Percentiles rank a stretch among this genome's conserved stretches.
These are phyloP conservation scores for Xylaria castorea DNA, from an alignment of 495 filamentous ascomycete genomes.

Conservation along the genomic window DNA sequence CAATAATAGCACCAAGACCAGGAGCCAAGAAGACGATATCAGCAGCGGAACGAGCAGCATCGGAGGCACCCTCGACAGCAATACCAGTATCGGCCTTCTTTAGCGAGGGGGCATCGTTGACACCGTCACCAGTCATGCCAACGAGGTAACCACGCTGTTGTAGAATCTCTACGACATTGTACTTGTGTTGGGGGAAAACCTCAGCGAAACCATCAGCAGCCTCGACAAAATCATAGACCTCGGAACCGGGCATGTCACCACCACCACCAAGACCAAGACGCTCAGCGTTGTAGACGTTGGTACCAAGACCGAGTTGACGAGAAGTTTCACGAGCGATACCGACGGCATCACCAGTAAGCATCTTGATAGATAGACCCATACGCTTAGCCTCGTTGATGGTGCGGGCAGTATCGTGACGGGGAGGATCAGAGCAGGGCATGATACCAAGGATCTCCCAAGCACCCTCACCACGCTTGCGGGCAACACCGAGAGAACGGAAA, in stretches of 20 bases:
- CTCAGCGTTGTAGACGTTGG: slow-evolving; percentile 93
- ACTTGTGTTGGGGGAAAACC: slow-evolving; percentile 98
- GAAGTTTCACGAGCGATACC: slow-evolving; percentile 92
- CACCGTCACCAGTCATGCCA: slow-evolving; percentile 98
- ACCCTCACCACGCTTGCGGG: slow-evolving; percentile 77
- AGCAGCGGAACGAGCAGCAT: slow-evolving; percentile 89
- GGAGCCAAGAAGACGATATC: slow-evolving; percentile 94
- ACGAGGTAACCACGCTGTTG: slow-evolving; percentile 96
- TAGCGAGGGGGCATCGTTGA: slow-evolving; percentile 94
- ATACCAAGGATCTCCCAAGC: slow-evolving; percentile 92
- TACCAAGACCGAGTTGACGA: slow-evolving; percentile 87
- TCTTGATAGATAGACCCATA: slow-evolving; percentile 90
- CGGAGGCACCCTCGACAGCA: slow-evolving; percentile 91
- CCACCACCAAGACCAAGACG: slow-evolving; percentile 81
- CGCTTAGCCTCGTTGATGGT: slow-evolving; percentile 89
- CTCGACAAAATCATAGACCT: slow-evolving; percentile 94
- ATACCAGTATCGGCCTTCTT: slow-evolving; percentile 97
- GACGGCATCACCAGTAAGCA: slow-evolving; percentile 95
- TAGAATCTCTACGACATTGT: slow-evolving; percentile 95
- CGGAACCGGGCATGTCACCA: slow-evolving; percentile 89
- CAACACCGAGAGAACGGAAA: slow-evolving; percentile 91
- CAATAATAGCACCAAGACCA: slow-evolving; percentile 90
- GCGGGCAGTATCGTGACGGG: slow-evolving; percentile 87
- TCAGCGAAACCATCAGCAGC: slow-evolving; percentile 94
- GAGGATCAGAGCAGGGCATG: slow-evolving; percentile 91